Evolutionary conservation across 371 early-diverging fungal genomes (phyloP), one percentile per base, ranked within the genome.

Genomic region (Gilbertella persicaria): DNA sequence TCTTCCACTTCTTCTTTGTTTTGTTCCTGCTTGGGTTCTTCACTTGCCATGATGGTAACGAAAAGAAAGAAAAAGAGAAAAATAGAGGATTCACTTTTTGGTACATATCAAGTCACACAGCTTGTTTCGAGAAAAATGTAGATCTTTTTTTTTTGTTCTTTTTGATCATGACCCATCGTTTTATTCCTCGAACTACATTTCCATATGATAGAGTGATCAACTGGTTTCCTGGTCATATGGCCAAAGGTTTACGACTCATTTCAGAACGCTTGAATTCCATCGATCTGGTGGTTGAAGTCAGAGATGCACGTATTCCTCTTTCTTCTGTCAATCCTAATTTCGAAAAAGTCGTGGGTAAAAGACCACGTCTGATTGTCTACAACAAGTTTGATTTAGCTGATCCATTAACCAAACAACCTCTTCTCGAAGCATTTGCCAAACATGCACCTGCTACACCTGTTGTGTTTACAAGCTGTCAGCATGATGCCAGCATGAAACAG

Each of bases 141-240:
- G 9, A 5, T 28, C 28, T 30, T 46, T 47, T 3, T 35, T 8
- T 47, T 33, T 47, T 35, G 33, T 20, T 20, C 21, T 47, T 12
- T 48, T 38, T 25, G 14, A 4, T 10, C 24, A 50, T 55, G 45
- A 21, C 50, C 17, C 28, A 19, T 6, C 45, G 40, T 24, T 73
- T 77, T 37, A 50, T 77, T 21, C 78, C 78, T 26, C 54, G 74
- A 47, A 39, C 71, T 1, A 58, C 53, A 0, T 86, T 86, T 55
- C 68, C 71, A 23, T 84, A 84, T 59, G 85, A 84, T 54, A 78
- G 87, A 58, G 75, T 82, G 28, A 91, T 95, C 55, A 92, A 90
- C 62, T 98, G 98, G 97, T 95, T 91, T 71, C 97, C 97, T 4
- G 90, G 91, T 0, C 98, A 98, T 64, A 96, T 96, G 93, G 84